A percentile compares a stretch with the other conserved stretches of the same genome.
Conservation (phyloP, 1,139 yeast genomes). For the Sugiyamaella pinicola region DNA sequence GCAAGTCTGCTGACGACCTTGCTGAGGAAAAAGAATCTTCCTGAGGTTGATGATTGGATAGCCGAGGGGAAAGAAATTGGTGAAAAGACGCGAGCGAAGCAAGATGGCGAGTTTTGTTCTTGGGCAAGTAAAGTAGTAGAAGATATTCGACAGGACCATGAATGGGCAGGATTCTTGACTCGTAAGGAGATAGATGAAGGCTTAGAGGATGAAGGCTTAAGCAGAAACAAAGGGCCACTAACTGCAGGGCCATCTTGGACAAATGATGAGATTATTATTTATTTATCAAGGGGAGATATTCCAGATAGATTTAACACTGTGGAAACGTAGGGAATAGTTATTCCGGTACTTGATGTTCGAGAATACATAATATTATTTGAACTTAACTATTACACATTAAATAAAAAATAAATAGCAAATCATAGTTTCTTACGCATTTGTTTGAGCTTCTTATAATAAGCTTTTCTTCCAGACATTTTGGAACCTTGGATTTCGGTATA, state of each 20-base stretch:
- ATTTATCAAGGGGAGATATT: conserved; percentile 34
- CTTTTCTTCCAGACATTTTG: conserved; percentile 76
- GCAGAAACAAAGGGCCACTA: conserved; percentile 18
- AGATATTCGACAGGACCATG: conserved; percentile 56
- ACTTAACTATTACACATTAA: background rate
- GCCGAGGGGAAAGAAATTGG: conserved; percentile 55
- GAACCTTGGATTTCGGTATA: conserved; percentile 74
- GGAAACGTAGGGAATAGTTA: too few species aligned
- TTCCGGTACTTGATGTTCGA: too few species aligned
- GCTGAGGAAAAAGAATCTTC: conserved; percentile 80
- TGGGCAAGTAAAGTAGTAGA: conserved; percentile 64
- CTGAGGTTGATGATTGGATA: conserved; percentile 90
- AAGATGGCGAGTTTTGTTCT: conserved; percentile 46
- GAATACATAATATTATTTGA: background rate
- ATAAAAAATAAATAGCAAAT: conserved; percentile 11
- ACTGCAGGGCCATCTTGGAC: conserved; percentile 30
- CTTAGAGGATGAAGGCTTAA: conserved; percentile 30
- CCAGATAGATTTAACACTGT: conserved; percentile 22
- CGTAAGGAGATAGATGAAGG: conserved; percentile 55
- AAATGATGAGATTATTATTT: conserved; percentile 36
- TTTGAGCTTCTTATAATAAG: conserved; percentile 64
- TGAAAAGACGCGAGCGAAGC: conserved; percentile 33
- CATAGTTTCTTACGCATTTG: conserved; percentile 56
- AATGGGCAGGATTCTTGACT: conserved; percentile 63
- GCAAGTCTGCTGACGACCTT: conserved; percentile 81